A percentile compares a stretch with the other conserved stretches of the same genome.
These are phyloP conservation scores for Neopestalotiopsis sp. DNA, from an alignment of 2,329 filamentous ascomycete genomes.

Conservation along the genomic window DNA sequence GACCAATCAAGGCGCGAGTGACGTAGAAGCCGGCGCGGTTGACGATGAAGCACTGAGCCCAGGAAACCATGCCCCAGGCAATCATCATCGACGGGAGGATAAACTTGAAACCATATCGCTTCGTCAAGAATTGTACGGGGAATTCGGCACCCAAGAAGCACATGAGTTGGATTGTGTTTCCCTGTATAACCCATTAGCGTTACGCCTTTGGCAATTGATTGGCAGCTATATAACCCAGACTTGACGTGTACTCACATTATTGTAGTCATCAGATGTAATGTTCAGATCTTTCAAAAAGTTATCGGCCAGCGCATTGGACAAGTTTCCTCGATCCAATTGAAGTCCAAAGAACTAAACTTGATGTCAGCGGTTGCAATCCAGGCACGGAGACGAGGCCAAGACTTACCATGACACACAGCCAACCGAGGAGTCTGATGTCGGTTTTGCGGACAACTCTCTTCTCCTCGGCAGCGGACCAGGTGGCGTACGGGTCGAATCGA, in stretches of 20 bases:
- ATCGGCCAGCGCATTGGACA: slow-evolving; percentile 66
- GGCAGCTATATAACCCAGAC: neutral
- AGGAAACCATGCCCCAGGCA: slow-evolving; percentile 50
- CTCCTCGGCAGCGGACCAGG: slow-evolving; percentile 64
- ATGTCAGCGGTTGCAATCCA: neutral
- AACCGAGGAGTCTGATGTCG: slow-evolving; percentile 45
- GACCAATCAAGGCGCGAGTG: slow-evolving; percentile 57
- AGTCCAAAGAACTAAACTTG: slow-evolving; percentile 58
- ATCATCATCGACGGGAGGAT: slow-evolving; percentile 60
- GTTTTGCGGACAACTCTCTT: slow-evolving; percentile 58
- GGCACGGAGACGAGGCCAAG: neutral
- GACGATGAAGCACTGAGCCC: slow-evolving; percentile 57
- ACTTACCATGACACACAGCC: slow-evolving; percentile 50
- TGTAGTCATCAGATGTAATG: slow-evolving; percentile 57
- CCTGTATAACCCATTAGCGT: slow-evolving; percentile 26
- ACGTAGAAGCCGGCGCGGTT: slow-evolving; percentile 52
- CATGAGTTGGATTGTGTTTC: slow-evolving; percentile 60
- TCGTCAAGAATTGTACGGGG: slow-evolving; percentile 62
- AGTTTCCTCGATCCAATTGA: slow-evolving; percentile 67
- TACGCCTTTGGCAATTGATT: neutral
- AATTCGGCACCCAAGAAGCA: slow-evolving; percentile 61
- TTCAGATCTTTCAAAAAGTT: slow-evolving; percentile 61
- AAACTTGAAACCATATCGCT: slow-evolving; percentile 61
- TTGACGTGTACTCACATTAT: slow-evolving; percentile 44
- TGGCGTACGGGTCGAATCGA: slow-evolving; percentile 43